phyloP scores from a whole-genome alignment of 2,329 filamentous ascomycete genomes.

The Xylaria sp. region DNA sequence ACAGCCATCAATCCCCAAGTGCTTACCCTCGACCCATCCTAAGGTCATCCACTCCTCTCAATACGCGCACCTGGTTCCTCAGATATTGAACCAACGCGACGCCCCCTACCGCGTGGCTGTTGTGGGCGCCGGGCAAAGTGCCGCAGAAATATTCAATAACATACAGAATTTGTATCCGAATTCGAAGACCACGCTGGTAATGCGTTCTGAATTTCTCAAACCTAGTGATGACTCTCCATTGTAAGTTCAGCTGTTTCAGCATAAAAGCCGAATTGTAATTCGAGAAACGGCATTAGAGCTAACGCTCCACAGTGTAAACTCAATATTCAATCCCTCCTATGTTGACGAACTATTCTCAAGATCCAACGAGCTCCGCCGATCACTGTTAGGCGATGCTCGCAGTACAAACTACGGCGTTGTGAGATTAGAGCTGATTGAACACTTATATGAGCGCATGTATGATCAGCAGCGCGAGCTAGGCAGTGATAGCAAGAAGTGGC shows the following conservation, averaged over 20 bases:
- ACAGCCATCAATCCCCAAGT: constrained; percentile 74
- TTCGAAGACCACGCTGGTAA: constrained; percentile 78
- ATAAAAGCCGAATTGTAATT: background rate
- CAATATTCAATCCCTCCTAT: constrained; percentile 91
- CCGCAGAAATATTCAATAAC: constrained; percentile 95
- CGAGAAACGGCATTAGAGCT: constrained; percentile 29
- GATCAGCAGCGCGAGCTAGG: constrained; percentile 79
- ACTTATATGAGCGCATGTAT: constrained; percentile 88
- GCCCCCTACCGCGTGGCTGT: constrained; percentile 80
- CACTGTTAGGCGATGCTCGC: constrained; percentile 73
- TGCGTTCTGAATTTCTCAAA: constrained; percentile 83
- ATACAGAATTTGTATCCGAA: constrained; percentile 85
- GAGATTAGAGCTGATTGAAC: constrained; percentile 87
- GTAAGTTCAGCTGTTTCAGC: constrained; percentile 62
- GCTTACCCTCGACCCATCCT: constrained; percentile 74
- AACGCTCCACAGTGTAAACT: constrained; percentile 77
- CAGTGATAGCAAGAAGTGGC: constrained; percentile 77
- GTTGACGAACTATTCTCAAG: constrained; percentile 80
- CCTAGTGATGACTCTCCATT: constrained; percentile 97
- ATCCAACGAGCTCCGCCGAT: constrained; percentile 68
- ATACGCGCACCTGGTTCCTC: constrained; percentile 73
- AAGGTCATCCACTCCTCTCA: constrained; percentile 89
- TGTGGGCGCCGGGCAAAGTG: constrained; percentile 89
- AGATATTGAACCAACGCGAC: constrained; percentile 65
- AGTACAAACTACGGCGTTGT: constrained; percentile 96